These are phyloP conservation scores for Allium cepa DNA, from an alignment of 106 monocot genomes.

Conservation along the genomic window DNA sequence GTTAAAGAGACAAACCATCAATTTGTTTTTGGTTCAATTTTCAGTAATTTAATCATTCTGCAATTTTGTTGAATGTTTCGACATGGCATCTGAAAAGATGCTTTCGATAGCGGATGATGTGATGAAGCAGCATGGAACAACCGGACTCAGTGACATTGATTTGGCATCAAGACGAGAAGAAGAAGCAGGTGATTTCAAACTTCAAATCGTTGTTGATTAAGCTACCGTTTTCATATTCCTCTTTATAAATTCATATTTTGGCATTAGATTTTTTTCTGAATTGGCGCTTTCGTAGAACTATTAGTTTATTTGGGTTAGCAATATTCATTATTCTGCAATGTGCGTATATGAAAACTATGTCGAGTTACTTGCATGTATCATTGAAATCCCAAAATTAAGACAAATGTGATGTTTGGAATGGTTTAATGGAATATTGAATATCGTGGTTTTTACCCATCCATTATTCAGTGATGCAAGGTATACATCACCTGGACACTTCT, in stretches of 20 bases:
- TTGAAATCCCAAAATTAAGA: too few relatives aligned
- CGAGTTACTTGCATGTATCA: too few relatives aligned
- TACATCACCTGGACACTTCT: too few relatives aligned
- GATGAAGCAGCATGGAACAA: slow-evolving; percentile 42
- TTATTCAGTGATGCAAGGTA: too few relatives aligned
- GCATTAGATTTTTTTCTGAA: neutral
- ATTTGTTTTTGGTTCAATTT: too few relatives aligned
- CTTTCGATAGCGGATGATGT: slow-evolving; percentile 44
- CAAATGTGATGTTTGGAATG: too few relatives aligned
- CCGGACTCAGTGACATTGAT: slow-evolving; percentile 32
- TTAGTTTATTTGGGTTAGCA: too few relatives aligned
- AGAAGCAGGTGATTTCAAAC: slow-evolving; percentile 49
- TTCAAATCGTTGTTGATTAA: neutral
- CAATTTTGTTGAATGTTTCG: neutral
- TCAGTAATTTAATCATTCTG: too few relatives aligned
- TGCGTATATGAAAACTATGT: neutral
- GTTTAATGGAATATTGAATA: too few relatives aligned
- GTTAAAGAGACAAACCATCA: too few relatives aligned
- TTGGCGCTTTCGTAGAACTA: neutral
- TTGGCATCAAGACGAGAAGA: slow-evolving; percentile 57
- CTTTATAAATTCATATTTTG: neutral
- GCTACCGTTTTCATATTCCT: neutral
- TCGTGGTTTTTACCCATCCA: too few relatives aligned
- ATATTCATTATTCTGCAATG: neutral
- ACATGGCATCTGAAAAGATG: slow-evolving; percentile 22